Conservation (phyloP, 169 alveolate species). For the Miamiensis avidus region DNA sequence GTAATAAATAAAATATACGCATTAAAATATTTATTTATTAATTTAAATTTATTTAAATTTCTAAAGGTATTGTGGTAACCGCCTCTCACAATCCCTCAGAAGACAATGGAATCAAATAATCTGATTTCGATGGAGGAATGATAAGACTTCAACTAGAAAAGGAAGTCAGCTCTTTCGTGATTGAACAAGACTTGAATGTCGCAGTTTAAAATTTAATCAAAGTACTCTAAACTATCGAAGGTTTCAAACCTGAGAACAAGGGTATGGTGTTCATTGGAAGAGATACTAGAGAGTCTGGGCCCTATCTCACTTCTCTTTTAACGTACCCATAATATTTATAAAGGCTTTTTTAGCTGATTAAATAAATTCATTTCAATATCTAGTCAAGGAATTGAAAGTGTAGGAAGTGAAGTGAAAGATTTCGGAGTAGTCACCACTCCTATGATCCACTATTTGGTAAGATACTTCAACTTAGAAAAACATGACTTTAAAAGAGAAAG, state of each 20-base stretch:
- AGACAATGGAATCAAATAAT: constrained; percentile 90
- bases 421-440: constrained; percentile 78
- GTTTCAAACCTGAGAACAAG: constrained; percentile 12
- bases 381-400: constrained; percentile 33
- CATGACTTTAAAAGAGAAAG: constrained; percentile 10
- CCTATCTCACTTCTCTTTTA: neutral
- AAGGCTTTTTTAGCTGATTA: constrained; percentile 22
- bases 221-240: neutral
- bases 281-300: constrained; percentile 43
- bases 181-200: constrained; percentile 44
- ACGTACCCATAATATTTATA: neutral
- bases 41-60: neutral
- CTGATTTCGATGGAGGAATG: constrained; percentile 87
- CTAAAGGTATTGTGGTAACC: constrained; percentile 90
- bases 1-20: neutral
- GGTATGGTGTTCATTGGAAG: constrained; percentile 45
- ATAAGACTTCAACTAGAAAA: constrained; percentile 77
- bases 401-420: constrained; percentile 35
- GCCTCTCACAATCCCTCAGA: constrained; percentile 89
- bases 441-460: constrained; percentile 24
- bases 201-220: constrained; percentile 16
- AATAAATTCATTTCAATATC: constrained; percentile 40
- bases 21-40: neutral
- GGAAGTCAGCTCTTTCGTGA: constrained; percentile 48
- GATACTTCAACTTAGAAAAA: constrained; percentile 1